Evolutionary conservation across 2,329 filamentous ascomycete genomes (phyloP).

Genomic region (Fusarium euwallaceae): DNA sequence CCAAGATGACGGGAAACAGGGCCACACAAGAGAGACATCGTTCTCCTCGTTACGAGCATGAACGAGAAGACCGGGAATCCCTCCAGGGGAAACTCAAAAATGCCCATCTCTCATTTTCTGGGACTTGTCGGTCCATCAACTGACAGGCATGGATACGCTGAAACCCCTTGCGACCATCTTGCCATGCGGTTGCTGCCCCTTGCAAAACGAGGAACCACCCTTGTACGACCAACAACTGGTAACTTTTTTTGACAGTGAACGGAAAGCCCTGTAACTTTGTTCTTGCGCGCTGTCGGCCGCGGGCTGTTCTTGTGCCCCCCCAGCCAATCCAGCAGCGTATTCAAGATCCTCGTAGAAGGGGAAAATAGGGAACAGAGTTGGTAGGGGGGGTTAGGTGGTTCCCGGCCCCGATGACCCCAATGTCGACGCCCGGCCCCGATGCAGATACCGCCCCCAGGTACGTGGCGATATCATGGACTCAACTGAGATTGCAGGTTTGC

Average conservation of each 20-base stretch:
- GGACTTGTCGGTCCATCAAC: background rate
- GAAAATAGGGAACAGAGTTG: conserved; percentile 1
- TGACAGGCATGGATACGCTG: conserved; percentile 3
- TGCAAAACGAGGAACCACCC: background rate
- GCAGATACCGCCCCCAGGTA: conserved; percentile 19
- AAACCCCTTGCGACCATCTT: background rate
- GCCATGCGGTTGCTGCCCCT: background rate
- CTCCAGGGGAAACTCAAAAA: background rate
- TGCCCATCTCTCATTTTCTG: background rate
- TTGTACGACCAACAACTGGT: background rate
- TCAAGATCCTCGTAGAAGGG: conserved; percentile 1
- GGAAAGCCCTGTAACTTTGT: background rate
- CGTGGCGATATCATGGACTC: conserved; percentile 18
- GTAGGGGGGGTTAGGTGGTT: conserved; percentile 4
- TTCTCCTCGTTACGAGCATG: background rate
- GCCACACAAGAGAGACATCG: background rate
- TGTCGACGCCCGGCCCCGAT: conserved; percentile 30
- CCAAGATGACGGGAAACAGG: background rate
- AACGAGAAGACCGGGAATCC: background rate
- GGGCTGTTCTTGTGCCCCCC: background rate
- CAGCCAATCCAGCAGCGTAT: conserved; percentile 18
- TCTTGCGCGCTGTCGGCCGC: conserved; percentile 7
- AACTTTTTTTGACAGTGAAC: background rate
- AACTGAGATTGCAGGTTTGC: conserved; percentile 10
- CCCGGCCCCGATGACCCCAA: conserved; percentile 26